Conservation (phyloP, 129 eudicot genomes). For the Escallonia rubra region DNA sequence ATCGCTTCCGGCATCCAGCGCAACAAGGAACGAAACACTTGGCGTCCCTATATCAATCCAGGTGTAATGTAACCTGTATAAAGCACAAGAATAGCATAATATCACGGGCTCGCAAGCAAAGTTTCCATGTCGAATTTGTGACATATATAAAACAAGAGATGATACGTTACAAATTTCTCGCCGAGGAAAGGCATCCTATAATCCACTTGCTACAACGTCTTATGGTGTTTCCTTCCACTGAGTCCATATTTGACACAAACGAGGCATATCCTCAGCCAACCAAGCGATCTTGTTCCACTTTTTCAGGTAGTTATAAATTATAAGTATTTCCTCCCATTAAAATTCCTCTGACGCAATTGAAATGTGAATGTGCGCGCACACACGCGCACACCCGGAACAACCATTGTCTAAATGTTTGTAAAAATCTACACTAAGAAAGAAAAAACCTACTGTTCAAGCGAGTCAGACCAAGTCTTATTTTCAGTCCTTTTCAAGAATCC, state of each 20-base stretch:
- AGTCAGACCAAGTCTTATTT: neutral
- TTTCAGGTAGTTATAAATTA: no score
- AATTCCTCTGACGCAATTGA: no score
- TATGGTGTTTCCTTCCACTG: neutral
- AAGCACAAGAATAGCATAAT: conserved; percentile 1
- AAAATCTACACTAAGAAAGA: neutral
- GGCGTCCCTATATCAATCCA: conserved; percentile 98
- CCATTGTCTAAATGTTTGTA: neutral
- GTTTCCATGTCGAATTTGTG: neutral
- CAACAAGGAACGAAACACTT: conserved; percentile 89
- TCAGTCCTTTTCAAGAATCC: neutral
- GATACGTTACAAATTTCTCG: no score
- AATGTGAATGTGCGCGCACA: no score
- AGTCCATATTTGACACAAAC: neutral
- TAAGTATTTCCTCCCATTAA: neutral
- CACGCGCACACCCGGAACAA: neutral
- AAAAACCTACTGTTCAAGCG: neutral
- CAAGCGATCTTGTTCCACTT: neutral
- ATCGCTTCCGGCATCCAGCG: conserved; percentile 94
- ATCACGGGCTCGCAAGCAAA: neutral
- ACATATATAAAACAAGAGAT: neutral
- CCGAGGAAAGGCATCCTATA: neutral
- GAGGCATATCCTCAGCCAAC: neutral
- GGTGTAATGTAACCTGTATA: conserved; percentile 79
- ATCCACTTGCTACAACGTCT: neutral